phyloP scores from a whole-genome alignment of 2,329 filamentous ascomycete genomes.

The Laburnicola sp. region DNA sequence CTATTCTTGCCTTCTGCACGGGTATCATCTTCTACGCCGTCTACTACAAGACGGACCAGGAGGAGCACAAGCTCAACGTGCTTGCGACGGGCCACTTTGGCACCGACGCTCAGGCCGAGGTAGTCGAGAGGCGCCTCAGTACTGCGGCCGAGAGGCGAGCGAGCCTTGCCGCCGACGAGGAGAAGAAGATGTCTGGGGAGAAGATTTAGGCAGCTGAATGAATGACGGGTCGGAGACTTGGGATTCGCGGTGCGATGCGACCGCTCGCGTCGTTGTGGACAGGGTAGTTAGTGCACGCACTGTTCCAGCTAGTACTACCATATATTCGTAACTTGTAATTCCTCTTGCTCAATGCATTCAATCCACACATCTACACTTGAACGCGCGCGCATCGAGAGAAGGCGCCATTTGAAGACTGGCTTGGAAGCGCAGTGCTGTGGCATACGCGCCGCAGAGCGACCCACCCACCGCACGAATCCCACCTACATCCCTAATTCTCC shows the following conservation, averaged over 20 bases:
- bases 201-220: neutral
- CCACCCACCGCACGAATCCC: too few species aligned
- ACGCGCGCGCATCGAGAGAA: too few species aligned
- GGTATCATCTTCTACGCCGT: constrained; percentile 38
- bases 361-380: too few species aligned
- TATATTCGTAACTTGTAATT: too few species aligned
- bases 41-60: constrained; percentile 38
- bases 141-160: constrained; percentile 19
- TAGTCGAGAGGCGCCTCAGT: constrained; percentile 35
- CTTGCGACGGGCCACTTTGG: constrained; percentile 44
- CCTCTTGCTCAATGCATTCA: too few species aligned
- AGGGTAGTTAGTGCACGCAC: too few species aligned
- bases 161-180: constrained; percentile 12
- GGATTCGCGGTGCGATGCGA: neutral
- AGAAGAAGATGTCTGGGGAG: constrained; percentile 15
- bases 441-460: too few species aligned
- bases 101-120: constrained; percentile 29
- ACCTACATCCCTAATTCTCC: too few species aligned
- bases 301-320: too few species aligned
- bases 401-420: too few species aligned
- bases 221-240: neutral
- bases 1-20: constrained; percentile 41
- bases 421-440: too few species aligned
- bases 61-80: constrained; percentile 45
- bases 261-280: neutral